Base-by-base conservation (phyloP, 768 basidiomycete genomes). In the Tricholoma sp. region DNA sequence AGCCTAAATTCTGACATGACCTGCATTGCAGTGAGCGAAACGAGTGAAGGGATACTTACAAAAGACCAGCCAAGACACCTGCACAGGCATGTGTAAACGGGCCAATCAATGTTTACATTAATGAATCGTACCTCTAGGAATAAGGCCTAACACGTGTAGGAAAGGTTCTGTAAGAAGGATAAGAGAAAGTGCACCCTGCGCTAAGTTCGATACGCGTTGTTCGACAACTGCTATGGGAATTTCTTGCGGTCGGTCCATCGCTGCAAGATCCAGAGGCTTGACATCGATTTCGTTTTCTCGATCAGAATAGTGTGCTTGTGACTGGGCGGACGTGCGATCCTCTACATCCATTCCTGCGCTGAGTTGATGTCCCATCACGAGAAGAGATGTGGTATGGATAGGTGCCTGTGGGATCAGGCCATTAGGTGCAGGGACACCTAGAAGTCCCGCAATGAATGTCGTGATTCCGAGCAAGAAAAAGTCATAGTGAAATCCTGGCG, bases 401-500 rank as follows among this genome's bases (percentile, higher is more conserved):
- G 94, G 95, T 0, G 95, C 95, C 65, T 90, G 89, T 1, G 88
- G 89, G 51, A 91, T 89, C 15, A 91, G 75, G 2, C 88, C 88
- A 62, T 95, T 94, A 0, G 91, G 93, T 0, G 93, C 91, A 1
- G 93, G 92, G 4, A 94, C 68, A 15, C 91, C 91, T 8, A 94
- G 76, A n/a, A 95, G 72, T 0, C 90, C 92, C 1, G 92, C 85
- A 50, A 96, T 82, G 68, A 97, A 90, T 1, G 94, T 97, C 0
- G 89, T 92, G 49, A 94, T 73, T 2, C 95, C 95, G 10, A 98
- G 81, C 8, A 97, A 75, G 76, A 95, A 94, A 69, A 95, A 94
- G 65, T 95, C 93, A 59, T 82, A 88, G 63, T 91, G 89, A 59
- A 91, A 91, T 1, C 88, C 88, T 0, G 94, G 87, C 3, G 94